Evolutionary conservation across 1,284 basidiomycete genomes (phyloP), one percentile per base, ranked within the genome.

Genomic region (Amylostereum areolatum): DNA sequence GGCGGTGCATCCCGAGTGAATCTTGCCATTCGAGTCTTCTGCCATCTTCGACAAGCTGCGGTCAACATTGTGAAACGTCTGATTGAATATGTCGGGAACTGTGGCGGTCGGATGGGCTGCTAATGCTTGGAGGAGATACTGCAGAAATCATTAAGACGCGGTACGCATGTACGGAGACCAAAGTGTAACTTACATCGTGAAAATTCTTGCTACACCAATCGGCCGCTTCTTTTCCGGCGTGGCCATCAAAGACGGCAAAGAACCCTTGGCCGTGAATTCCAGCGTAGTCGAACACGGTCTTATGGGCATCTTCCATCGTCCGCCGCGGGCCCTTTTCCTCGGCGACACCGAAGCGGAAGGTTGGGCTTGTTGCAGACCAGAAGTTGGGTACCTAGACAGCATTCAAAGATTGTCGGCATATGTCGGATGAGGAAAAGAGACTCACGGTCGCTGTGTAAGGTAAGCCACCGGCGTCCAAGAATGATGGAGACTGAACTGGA

Each of bases 161-260:
- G 50, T 43, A 33, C 37, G 45, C 33, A 33, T 18, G 34, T 49
- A 41, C 27, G 45, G 47, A 35, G 30, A 50, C 45, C 42, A 40
- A 30, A 35, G 35, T 24, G 5, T 34, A 10, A 18, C 32, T 27
- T n/a, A 92, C 92, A 72, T 94, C 81, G 65, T 98, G 94, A 69
- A 99, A 98, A 68, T 99, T 86, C 59, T 83, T 78, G 27, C 96
- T 95, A 68, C 97, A 99, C 95, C 95, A 99, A 65, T 99, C 97
- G 24, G 97, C 97, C 24, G 96, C 93, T 62, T 97, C 92, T 65
- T 97, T 98, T 24, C 97, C 97, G 0, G 97, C 97, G 64, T 99
- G 97, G 3, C 97, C 97, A 60, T 99, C 97, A 62, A 99, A 99
- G 41, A 99, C 85, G 9, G 94, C 94, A 64, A 97, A 98, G 73